These are phyloP conservation scores for Tetracentron sinense DNA, from an alignment of 164 flowering plant species.

Conservation along the genomic window DNA sequence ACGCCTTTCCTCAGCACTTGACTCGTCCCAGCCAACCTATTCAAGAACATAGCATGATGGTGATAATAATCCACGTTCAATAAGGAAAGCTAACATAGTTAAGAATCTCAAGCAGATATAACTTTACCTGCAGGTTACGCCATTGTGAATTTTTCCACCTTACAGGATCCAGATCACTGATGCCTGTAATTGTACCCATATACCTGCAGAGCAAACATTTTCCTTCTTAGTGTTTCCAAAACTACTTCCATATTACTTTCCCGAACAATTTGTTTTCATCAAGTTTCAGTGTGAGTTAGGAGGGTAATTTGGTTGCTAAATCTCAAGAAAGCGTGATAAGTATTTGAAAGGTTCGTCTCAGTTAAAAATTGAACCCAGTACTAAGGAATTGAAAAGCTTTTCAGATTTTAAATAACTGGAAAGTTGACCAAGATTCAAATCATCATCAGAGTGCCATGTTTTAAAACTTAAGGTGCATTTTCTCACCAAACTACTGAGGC, in stretches of 20 bases:
- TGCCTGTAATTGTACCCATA: constrained; percentile 97
- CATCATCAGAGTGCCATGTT: background rate
- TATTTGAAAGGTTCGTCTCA: too few relatives aligned
- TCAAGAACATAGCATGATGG: background rate
- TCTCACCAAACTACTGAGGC: background rate
- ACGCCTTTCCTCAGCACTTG: constrained; percentile 86
- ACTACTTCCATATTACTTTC: background rate
- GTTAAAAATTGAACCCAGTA: too few relatives aligned
- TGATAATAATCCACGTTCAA: background rate
- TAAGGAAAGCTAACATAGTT: background rate
- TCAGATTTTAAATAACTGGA: too few relatives aligned
- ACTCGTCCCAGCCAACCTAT: constrained; percentile 99
- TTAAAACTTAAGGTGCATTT: background rate
- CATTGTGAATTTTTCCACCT: constrained; percentile 99
- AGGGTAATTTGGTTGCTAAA: too few relatives aligned
- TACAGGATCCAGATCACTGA: constrained; percentile 82
- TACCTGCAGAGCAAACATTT: constrained; percentile 46
- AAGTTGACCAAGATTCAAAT: background rate
- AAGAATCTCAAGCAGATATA: background rate
- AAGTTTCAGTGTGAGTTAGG: background rate
- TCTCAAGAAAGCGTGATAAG: background rate
- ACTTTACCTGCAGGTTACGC: constrained; percentile 89
- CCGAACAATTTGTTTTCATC: background rate
- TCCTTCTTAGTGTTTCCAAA: background rate
- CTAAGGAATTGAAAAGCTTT: background rate